Base-by-base conservation (phyloP, 441 rosid species). In the Biscutella auriculata region DNA sequence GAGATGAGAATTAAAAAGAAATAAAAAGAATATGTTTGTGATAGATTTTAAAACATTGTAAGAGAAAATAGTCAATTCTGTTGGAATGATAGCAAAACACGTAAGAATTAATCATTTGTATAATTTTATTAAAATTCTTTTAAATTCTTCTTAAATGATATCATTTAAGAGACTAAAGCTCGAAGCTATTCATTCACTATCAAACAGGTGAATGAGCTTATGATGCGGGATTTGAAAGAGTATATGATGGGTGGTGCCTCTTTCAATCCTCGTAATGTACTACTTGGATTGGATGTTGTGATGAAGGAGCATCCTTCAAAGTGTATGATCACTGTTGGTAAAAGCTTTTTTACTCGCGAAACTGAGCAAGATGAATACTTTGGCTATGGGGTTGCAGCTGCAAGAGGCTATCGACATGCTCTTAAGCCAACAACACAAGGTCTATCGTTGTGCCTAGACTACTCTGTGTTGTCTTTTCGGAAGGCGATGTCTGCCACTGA, bases 231-330 rank as follows among this genome's bases (percentile, higher is more conserved):
- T 63, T 57, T 88, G 78, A 72, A 68, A 74, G 86, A 80, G 33
- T 88, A 86, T 67, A 68, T 82, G 66, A 60, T 58, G 0, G 84
- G 85, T 29, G 30, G 53, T 0, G 63, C 72, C 3, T 40, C 54
- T 25, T 47, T 73, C 0, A 48, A 71, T 3, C 94, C 95, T 8
- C 89, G 96, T 25, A 93, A 88, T 42, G 76, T 88, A 17, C 57
- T 84, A 74, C 98, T 85, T 66, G 98, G 89, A 13, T 45, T 92
- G 88, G 96, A 92, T 74, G 72, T 88, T 1, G 92, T 88, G 50
- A 78, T 92, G 94, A 92, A 92, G 71, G 98, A 92, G 80, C 83
- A 92, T 62, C 86, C 96, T 3, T 54, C 75, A 5, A 75, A 66
- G 66, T 63, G 47, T 45, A 92, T 86, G 98, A 67, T 86, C 15